A percentile compares a stretch with the other conserved stretches of the same genome.
Evolutionary conservation across 768 basidiomycete genomes (phyloP).

Genomic region (Amyloporia xantha): DNA sequence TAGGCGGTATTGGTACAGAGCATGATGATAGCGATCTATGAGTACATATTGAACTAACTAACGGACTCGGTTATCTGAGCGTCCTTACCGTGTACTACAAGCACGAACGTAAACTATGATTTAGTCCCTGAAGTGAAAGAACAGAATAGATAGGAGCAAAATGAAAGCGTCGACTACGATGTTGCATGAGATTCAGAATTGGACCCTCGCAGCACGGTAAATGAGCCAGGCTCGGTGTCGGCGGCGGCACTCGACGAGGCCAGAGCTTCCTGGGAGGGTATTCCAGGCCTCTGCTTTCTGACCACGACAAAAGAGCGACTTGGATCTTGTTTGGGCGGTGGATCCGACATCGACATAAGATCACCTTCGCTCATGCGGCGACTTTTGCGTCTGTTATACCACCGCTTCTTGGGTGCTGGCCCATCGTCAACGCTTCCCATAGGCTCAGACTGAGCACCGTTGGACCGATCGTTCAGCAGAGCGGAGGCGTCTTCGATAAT

Average conservation of each 20-base stretch:
- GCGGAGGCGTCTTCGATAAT: constrained; percentile 51
- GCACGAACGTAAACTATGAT: background rate
- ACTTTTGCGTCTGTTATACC: constrained; percentile 58
- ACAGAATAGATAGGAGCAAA: background rate
- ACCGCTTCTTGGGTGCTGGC: constrained; percentile 49
- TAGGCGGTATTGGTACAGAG: constrained; percentile 49
- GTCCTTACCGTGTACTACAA: constrained; percentile 1
- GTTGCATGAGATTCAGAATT: constrained; percentile 16
- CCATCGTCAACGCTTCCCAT: background rate
- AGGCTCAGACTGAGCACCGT: background rate
- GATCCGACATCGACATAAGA: constrained; percentile 18
- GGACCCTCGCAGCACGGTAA: constrained; percentile 23
- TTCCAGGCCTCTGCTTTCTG: constrained; percentile 20
- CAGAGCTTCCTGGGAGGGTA: constrained; percentile 5
- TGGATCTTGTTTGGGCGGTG: constrained; percentile 12
- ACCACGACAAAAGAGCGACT: constrained; percentile 31
- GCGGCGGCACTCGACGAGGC: constrained; percentile 3
- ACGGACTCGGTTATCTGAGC: background rate
- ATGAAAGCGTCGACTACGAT: background rate
- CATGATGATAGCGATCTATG: constrained; percentile 17
- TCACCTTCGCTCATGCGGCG: constrained; percentile 56
- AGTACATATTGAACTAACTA: constrained; percentile 7
- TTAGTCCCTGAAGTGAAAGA: background rate
- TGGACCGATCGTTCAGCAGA: background rate
- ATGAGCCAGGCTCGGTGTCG: constrained; percentile 17